Base-by-base conservation (phyloP, 257 asterid genomes). In the Solanum verrucosum region DNA sequence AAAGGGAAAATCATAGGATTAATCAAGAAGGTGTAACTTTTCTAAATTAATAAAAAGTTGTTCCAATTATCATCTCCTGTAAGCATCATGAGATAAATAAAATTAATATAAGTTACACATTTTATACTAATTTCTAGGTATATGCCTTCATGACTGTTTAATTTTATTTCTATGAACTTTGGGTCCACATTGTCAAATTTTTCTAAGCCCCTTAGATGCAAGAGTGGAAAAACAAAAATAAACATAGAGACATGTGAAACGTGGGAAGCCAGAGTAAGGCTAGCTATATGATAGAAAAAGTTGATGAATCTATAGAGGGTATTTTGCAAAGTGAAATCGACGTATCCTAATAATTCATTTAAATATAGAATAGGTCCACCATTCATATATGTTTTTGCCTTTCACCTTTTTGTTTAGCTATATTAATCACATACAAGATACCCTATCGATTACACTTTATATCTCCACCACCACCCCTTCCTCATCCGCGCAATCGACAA, bases 351-450 rank as follows among this genome's bases (percentile, higher is more conserved):
- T 35, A 29, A 81, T 78, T 27, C 85, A 79, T 78, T 35, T 67
- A 85, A 25, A 8, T 67, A 65, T 20, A 5, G 38, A 85, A 37
- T n/a, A 67, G 87, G 87, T 38, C 60, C 87, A 85, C 81, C 65
- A 67, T 70, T 85, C 63, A 85, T 63, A 49, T 56, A 65, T 70
- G 77, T 63, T 63, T 84, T 35, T 84, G 63, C 74, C 25, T 84
- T 27, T n/a, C 25, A 37, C 78, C 40, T 67, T 84, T 63, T 63
- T 85, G 77, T 60, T 44, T 70, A 15, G 38, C 21, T 38, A 38
- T 65, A 65, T 85, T 85, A 85, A 85, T 85, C 87, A 67, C 38
- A 67, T 85, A 20, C 42, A 70, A 85, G 78, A 85, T 85, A 27
- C 87, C 67, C 38, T 65, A 83, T 37, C 77, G 16, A 83, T 37